Conservation (phyloP, 305 asterid genomes). For the Fraxinus baroniana region DNA sequence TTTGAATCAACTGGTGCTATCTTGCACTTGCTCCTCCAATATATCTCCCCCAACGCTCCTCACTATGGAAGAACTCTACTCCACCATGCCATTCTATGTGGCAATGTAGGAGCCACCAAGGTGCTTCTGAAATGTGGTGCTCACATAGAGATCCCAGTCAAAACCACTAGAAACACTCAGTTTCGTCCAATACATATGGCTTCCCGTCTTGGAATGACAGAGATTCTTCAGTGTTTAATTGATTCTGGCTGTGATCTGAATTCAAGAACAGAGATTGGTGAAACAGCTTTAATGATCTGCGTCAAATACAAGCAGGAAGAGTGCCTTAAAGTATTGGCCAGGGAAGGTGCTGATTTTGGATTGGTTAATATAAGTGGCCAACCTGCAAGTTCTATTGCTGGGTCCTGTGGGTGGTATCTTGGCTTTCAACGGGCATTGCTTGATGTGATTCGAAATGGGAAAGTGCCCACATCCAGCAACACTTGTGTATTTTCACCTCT, state of each 20-base stretch:
- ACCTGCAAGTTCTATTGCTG: slow-evolving; percentile 50
- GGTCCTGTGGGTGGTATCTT: slow-evolving; percentile 43
- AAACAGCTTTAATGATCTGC: slow-evolving; percentile 62
- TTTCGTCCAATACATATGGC: slow-evolving; percentile 70
- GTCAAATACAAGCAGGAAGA: slow-evolving; percentile 51
- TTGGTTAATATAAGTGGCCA: slow-evolving; percentile 52
- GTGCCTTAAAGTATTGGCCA: slow-evolving; percentile 57
- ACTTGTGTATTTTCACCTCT: slow-evolving; percentile 52
- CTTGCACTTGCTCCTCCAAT: slow-evolving; percentile 56
- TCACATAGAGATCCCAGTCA: slow-evolving; percentile 47
- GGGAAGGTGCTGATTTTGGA: slow-evolving; percentile 76
- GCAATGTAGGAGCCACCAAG: slow-evolving; percentile 50
- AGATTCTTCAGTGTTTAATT: slow-evolving; percentile 49
- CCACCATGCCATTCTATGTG: slow-evolving; percentile 80
- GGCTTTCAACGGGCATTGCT: slow-evolving; percentile 57
- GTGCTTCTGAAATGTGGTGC: slow-evolving; percentile 52
- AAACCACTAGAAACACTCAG: slow-evolving; percentile 46
- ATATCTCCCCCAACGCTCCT: slow-evolving; percentile 37
- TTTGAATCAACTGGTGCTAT: slow-evolving; percentile 73
- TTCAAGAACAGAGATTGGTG: slow-evolving; percentile 50
- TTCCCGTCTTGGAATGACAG: slow-evolving; percentile 56
- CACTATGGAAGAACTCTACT: slow-evolving; percentile 65
- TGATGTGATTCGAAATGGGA: slow-evolving; percentile 47
- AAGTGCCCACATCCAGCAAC: slow-evolving; percentile 51
- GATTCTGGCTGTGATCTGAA: slow-evolving; percentile 63